phyloP scores from a whole-genome alignment of 139 green algal species.

The Asterochloris erici region DNA sequence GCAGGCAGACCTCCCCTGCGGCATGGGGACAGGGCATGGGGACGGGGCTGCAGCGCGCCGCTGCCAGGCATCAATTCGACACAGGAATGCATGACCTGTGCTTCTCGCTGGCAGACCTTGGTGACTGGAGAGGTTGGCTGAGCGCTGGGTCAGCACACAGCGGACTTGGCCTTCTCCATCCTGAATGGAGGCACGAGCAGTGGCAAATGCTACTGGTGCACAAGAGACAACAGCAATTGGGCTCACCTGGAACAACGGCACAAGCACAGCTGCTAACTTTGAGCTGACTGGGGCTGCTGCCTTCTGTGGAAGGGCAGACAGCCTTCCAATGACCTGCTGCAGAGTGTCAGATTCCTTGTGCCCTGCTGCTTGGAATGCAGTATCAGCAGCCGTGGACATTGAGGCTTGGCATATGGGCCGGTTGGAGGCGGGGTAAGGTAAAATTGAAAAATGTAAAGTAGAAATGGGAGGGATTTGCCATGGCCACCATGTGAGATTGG shows the following conservation, averaged over 20 bases:
- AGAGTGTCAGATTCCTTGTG: too few relatives aligned
- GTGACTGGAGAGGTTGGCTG: conserved; percentile 35
- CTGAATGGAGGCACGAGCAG: neutral
- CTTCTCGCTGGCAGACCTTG: neutral
- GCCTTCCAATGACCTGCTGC: too few relatives aligned
- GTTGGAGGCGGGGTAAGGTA: too few relatives aligned
- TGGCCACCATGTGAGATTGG: too few relatives aligned
- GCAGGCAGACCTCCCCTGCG: conserved; percentile 70
- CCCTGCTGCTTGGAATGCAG: too few relatives aligned
- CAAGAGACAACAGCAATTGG: neutral
- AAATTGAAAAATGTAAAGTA: too few relatives aligned
- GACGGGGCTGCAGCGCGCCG: neutral
- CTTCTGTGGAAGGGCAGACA: too few relatives aligned
- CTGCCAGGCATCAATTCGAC: neutral
- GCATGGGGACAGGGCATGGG: conserved; percentile 3
- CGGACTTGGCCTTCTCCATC: conserved; percentile 25
- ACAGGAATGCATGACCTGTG: neutral
- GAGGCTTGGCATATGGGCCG: too few relatives aligned
- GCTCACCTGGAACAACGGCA: conserved; percentile 58
- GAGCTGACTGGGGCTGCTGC: too few relatives aligned
- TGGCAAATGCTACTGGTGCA: neutral
- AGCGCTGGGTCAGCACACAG: conserved; percentile 61
- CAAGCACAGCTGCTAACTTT: conserved; percentile 44
- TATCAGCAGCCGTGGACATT: too few relatives aligned
- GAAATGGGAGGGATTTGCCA: too few relatives aligned